Percentiles rank a stretch among this genome's conserved stretches.
These are phyloP conservation scores for Nemania abortiva DNA, from an alignment of 2,329 filamentous ascomycete genomes.

Conservation along the genomic window DNA sequence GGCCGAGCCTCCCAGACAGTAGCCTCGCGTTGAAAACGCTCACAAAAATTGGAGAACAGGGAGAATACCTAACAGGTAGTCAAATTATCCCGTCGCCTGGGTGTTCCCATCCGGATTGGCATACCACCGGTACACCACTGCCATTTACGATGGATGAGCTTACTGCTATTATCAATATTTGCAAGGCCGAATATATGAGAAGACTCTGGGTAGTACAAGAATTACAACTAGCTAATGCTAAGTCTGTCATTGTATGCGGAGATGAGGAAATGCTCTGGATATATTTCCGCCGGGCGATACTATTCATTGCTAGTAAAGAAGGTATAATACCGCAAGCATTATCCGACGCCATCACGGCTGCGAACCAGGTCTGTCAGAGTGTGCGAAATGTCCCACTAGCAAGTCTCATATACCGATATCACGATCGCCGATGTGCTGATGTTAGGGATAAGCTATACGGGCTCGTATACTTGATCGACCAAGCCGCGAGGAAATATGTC, in stretches of 20 bases:
- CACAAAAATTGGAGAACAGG: slow-evolving; percentile 26
- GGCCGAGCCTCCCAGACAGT: slow-evolving; percentile 25
- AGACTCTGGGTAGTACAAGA: slow-evolving; percentile 44
- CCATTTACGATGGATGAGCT: slow-evolving; percentile 20
- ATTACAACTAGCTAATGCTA: slow-evolving; percentile 32
- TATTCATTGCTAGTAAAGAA: slow-evolving; percentile 8
- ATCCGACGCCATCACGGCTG: neutral
- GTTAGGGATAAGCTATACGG: slow-evolving; percentile 41
- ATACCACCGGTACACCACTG: neutral
- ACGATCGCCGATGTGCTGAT: slow-evolving; percentile 23
- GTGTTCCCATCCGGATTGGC: slow-evolving; percentile 26
- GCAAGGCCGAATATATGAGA: slow-evolving; percentile 14
- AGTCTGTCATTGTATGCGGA: slow-evolving; percentile 38
- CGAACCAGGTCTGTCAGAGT: neutral
- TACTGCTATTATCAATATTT: slow-evolving; percentile 24
- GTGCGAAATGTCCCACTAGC: neutral
- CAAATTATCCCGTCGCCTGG: slow-evolving; percentile 7
- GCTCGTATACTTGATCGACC: slow-evolving; percentile 24
- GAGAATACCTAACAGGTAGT: slow-evolving; percentile 12
- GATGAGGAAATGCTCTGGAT: slow-evolving; percentile 35
- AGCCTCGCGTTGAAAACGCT: slow-evolving; percentile 29
- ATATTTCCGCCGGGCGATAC: slow-evolving; percentile 32
- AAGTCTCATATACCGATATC: neutral
- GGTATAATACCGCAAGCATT: neutral
- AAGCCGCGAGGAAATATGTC: slow-evolving; percentile 12